Conservation (phyloP, 495 filamentous ascomycete genomes). For the Cudoniella acicularis region DNA sequence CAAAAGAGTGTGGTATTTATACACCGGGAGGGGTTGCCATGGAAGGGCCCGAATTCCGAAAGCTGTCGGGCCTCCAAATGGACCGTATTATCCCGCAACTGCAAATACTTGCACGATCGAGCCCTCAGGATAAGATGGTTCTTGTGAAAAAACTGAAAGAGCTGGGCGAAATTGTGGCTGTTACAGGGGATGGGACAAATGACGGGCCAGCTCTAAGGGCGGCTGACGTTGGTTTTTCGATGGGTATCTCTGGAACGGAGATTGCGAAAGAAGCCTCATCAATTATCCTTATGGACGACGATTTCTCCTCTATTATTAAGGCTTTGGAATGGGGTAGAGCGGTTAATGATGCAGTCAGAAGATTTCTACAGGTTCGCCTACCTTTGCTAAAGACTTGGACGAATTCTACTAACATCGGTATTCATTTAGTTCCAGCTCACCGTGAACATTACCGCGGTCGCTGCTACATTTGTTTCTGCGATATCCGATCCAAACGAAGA, state of each 20-base stretch:
- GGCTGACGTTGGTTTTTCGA: constrained; percentile 88
- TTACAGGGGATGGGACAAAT: constrained; percentile 91
- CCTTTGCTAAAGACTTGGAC: too few species aligned
- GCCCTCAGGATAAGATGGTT: constrained; percentile 35
- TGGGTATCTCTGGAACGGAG: constrained; percentile 89
- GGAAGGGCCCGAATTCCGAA: constrained; percentile 78
- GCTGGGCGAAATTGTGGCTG: constrained; percentile 80
- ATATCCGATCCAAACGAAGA: constrained; percentile 60
- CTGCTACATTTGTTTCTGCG: constrained; percentile 79
- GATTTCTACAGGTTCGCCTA: constrained; percentile 55
- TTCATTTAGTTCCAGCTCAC: constrained; percentile 75
- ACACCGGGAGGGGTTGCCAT: constrained; percentile 44
- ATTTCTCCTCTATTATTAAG: constrained; percentile 86
- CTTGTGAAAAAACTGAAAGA: constrained; percentile 74
- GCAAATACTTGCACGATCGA: constrained; percentile 78
- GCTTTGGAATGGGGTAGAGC: constrained; percentile 86
- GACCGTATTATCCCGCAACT: constrained; percentile 66
- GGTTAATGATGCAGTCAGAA: constrained; percentile 86
- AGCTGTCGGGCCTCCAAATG: constrained; percentile 63
- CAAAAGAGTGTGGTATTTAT: constrained; percentile 80
- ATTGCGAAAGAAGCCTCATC: constrained; percentile 93
- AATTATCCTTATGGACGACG: constrained; percentile 92
- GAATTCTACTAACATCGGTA: constrained; percentile 44
- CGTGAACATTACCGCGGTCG: constrained; percentile 84
- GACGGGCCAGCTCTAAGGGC: constrained; percentile 84